Conservation (phyloP, 257 asterid species). For the Gardenia jasminoides region DNA sequence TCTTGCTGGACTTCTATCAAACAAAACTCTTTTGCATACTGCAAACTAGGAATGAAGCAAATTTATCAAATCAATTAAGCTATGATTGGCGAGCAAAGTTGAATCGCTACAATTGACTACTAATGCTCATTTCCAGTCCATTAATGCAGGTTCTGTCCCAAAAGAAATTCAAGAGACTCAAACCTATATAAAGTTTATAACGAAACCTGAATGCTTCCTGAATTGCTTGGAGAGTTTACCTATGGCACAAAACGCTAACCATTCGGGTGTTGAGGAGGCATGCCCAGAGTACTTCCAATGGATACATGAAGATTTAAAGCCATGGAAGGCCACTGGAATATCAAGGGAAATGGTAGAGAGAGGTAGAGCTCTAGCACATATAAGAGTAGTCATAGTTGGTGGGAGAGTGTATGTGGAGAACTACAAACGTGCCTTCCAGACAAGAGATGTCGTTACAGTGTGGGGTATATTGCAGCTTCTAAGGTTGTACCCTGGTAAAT, state of each 20-base stretch:
- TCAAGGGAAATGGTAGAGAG: slow-evolving; percentile 27
- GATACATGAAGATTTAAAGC: slow-evolving; percentile 36
- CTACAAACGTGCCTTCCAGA: slow-evolving; percentile 6
- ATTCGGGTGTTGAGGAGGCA: slow-evolving; percentile 9
- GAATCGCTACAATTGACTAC: not conserved
- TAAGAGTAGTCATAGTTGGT: slow-evolving; percentile 25
- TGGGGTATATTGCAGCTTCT: slow-evolving; percentile 37
- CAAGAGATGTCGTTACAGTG: slow-evolving; percentile 16
- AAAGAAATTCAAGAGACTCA: slow-evolving; percentile 21
- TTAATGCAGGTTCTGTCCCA: slow-evolving; percentile 35
- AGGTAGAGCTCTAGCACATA: slow-evolving; percentile 19
- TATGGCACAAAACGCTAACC: not conserved
- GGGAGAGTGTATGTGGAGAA: slow-evolving; percentile 30
- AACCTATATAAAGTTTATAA: slow-evolving; percentile 17
- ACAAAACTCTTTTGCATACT: not conserved
- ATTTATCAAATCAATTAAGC: not conserved
- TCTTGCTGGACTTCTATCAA: not conserved
- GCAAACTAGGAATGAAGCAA: not conserved
- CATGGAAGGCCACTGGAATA: slow-evolving; percentile 33
- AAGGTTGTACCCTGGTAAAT: slow-evolving; percentile 29
- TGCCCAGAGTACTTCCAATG: slow-evolving; percentile 35
- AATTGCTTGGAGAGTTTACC: slow-evolving; percentile 45
- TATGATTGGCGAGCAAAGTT: not conserved
- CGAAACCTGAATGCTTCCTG: slow-evolving; percentile 34
- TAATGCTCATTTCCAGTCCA: slow-evolving; percentile 34